Evolutionary conservation across 805 yeast genomes (phyloP).

Genomic region (Ogataea minuta): DNA sequence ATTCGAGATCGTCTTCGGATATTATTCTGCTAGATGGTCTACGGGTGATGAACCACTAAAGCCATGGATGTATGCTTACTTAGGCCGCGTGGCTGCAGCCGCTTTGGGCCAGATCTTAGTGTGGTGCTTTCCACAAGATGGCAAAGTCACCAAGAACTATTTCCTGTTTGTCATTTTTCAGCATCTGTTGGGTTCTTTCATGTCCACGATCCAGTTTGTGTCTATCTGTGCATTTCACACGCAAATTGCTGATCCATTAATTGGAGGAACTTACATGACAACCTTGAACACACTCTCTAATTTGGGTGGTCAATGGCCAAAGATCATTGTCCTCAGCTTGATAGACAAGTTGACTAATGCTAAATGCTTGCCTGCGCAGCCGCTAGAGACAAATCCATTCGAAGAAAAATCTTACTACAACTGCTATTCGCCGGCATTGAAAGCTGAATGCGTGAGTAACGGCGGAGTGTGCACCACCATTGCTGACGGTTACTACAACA

Average conservation of each 20-base stretch:
- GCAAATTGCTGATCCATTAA: conserved; percentile 87
- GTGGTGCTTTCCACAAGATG: conserved; percentile 60
- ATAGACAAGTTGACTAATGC: conserved; percentile 78
- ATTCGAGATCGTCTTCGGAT: conserved; percentile 91
- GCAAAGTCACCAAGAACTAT: conserved; percentile 49
- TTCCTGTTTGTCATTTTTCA: conserved; percentile 74
- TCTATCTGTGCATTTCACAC: conserved; percentile 94
- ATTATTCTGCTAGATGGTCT: conserved; percentile 94
- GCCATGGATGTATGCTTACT: conserved; percentile 88
- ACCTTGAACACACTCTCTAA: conserved; percentile 88
- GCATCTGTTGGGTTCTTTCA: conserved; percentile 83
- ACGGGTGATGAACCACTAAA: conserved; percentile 69
- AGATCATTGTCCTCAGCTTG: conserved; percentile 70
- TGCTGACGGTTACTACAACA: conserved; percentile 81
- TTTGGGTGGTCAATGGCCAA: conserved; percentile 98
- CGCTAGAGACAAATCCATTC: conserved; percentile 24
- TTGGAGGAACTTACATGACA: conserved; percentile 99
- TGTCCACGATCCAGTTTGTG: conserved; percentile 94
- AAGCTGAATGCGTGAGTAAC: conserved; percentile 46
- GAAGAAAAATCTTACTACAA: conserved; percentile 26
- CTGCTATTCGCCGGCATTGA: conserved; percentile 35
- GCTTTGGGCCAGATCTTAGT: conserved; percentile 71
- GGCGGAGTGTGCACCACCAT: conserved; percentile 56
- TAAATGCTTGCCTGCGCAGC: conserved; percentile 45
- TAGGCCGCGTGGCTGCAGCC: conserved; percentile 80